Conservation (phyloP, 345 rosid genomes). For the Toxicodendron radicans region DNA sequence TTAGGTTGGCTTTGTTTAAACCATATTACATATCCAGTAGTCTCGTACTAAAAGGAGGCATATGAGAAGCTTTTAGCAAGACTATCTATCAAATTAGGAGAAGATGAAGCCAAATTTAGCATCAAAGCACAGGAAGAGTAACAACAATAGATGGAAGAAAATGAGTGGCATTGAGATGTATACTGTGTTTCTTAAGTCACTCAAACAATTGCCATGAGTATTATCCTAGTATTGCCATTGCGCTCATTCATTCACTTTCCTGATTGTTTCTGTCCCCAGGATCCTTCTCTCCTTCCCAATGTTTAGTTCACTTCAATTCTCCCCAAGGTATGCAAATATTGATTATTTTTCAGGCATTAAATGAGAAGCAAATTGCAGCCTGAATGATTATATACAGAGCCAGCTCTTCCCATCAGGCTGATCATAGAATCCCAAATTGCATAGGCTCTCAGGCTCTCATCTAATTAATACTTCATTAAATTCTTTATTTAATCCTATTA, state of each 20-base stretch:
- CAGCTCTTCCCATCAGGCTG: too few species aligned
- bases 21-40: not conserved
- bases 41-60: not conserved
- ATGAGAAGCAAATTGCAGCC: too few species aligned
- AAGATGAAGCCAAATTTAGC: not conserved
- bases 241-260: not conserved
- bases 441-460: too few species aligned
- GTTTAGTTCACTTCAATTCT: not conserved
- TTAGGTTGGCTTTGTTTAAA: not conserved
- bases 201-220: not conserved
- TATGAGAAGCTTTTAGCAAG: not conserved
- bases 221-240: not conserved
- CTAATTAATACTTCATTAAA: too few species aligned
- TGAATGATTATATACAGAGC: too few species aligned
- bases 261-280: too few species aligned
- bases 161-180: not conserved
- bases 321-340: not conserved
- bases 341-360: too few species aligned
- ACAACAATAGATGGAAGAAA: not conserved
- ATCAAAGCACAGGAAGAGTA: not conserved
- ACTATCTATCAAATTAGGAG: not conserved
- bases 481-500: too few species aligned
- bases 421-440: too few species aligned
- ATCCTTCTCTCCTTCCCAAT: not conserved
- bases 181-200: not conserved